These are phyloP conservation scores for Lepidium campestre DNA, from an alignment of 441 rosid species.

Conservation along the genomic window DNA sequence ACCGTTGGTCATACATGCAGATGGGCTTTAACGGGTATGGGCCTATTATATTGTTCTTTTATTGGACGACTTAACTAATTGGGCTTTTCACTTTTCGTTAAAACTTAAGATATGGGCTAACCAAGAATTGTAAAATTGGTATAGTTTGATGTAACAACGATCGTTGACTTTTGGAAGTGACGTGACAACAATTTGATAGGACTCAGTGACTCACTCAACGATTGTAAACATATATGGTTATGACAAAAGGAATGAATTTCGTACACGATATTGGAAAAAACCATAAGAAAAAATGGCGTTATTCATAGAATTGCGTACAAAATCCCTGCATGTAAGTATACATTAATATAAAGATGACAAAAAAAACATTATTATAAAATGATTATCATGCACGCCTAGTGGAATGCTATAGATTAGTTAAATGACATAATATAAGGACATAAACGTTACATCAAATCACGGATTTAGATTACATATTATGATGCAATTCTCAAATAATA, in stretches of 20 bases:
- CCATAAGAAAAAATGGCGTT: constrained; percentile 11
- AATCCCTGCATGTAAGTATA: background rate
- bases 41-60: background rate
- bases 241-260: constrained; percentile 4
- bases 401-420: background rate
- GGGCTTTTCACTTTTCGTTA: background rate
- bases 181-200: background rate
- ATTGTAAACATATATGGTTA: background rate
- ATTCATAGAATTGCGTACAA: constrained; percentile 19
- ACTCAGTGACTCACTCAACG: too few species aligned
- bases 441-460: constrained; percentile 24
- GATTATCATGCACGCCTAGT: background rate
- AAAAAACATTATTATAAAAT: background rate
- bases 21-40: background rate
- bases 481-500: background rate
- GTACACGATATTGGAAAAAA: constrained; percentile 8
- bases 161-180: background rate
- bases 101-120: background rate
- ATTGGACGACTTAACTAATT: background rate
- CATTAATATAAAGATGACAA: constrained; percentile 1
- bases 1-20: constrained; percentile 8
- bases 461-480: constrained; percentile 2
- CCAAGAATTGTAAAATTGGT: background rate
- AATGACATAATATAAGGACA: background rate
- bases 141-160: background rate